Evolutionary conservation across 768 basidiomycete species (phyloP).

Genomic region (Suillus luteus): DNA sequence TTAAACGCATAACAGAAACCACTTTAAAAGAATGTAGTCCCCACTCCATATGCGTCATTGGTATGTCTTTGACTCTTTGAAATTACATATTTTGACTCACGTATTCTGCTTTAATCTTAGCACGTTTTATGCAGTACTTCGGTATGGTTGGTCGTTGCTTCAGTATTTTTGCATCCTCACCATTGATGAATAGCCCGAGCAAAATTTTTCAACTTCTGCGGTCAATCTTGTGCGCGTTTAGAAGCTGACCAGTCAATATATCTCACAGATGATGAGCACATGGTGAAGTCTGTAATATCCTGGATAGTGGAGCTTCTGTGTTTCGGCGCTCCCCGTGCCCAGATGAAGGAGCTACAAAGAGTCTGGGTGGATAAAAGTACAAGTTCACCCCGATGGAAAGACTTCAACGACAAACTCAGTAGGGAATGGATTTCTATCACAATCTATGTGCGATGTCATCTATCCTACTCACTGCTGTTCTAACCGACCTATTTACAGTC

Average conservation of each 20-base stretch:
- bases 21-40: background rate
- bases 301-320: conserved; percentile 22
- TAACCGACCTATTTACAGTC: conserved; percentile 19
- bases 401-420: conserved; percentile 25
- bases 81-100: background rate
- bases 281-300: conserved; percentile 12
- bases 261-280: conserved; percentile 8
- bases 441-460: conserved; percentile 11
- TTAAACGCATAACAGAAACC: background rate
- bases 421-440: conserved; percentile 15
- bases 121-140: conserved; percentile 45
- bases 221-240: conserved; percentile 48
- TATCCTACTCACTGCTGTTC: too few species aligned
- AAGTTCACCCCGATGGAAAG: conserved; percentile 18
- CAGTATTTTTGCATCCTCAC: background rate
- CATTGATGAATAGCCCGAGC: conserved; percentile 17
- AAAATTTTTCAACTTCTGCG: conserved; percentile 47
- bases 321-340: conserved; percentile 29
- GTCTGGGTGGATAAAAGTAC: conserved; percentile 12
- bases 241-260: conserved; percentile 45
- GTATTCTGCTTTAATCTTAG: conserved; percentile 24
- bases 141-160: conserved; percentile 29
- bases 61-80: background rate
- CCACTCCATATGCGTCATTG: background rate
- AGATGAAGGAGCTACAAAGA: conserved; percentile 17